Evolutionary conservation across 306 rosid species (phyloP).

Genomic region (Begonia masoniana): DNA sequence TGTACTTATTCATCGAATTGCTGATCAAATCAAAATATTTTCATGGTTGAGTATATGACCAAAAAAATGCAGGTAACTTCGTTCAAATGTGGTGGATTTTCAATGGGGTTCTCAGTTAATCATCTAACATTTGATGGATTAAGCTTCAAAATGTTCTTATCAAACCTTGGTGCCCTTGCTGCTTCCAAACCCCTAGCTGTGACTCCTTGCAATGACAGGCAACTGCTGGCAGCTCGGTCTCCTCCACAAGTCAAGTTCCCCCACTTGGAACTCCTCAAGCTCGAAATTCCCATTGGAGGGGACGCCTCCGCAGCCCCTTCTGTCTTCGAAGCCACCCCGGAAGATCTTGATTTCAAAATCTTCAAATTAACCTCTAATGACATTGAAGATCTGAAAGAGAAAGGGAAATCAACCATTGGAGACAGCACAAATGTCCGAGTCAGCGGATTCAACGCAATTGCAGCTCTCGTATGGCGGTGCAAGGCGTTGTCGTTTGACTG

Average conservation of each 20-base stretch:
- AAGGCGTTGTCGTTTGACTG: constrained; percentile 33
- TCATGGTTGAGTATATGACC: background rate
- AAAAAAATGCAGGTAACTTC: constrained; percentile 31
- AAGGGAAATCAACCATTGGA: constrained; percentile 17
- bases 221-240: constrained; percentile 53
- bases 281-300: constrained; percentile 1
- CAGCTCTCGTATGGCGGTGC: constrained; percentile 60
- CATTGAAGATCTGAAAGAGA: constrained; percentile 31
- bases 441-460: constrained; percentile 41
- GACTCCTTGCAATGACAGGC: constrained; percentile 41
- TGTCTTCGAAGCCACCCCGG: constrained; percentile 41
- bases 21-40: too few species aligned
- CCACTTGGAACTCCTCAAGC: constrained; percentile 46
- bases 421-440: background rate
- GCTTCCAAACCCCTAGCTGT: constrained; percentile 30
- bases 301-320: constrained; percentile 10
- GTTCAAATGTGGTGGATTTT: constrained; percentile 63
- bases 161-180: constrained; percentile 53
- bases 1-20: too few species aligned
- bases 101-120: constrained; percentile 41
- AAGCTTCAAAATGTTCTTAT: constrained; percentile 48
- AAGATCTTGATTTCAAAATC: constrained; percentile 33
- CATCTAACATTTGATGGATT: constrained; percentile 50
- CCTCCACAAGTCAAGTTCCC: constrained; percentile 55
- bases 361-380: constrained; percentile 22